A percentile compares a stretch with the other conserved stretches of the same genome.
These are phyloP conservation scores for Trichoderma breve DNA, from an alignment of 2,329 filamentous ascomycete species.

Conservation along the genomic window DNA sequence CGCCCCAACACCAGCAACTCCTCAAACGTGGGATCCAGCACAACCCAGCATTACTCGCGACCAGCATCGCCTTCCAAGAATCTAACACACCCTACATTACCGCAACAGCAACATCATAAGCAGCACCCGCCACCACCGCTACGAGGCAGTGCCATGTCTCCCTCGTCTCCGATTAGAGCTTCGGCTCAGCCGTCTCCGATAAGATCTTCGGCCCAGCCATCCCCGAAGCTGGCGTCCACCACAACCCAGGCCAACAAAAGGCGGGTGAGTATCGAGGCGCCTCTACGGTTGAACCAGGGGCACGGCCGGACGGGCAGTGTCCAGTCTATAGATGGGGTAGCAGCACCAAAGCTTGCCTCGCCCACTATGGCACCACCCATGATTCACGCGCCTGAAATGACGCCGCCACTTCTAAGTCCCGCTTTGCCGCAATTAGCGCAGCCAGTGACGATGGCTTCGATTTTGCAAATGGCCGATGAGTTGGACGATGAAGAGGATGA, in stretches of 20 bases:
- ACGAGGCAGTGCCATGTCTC: slow-evolving; percentile 24
- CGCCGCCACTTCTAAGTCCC: slow-evolving; percentile 24
- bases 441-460: slow-evolving; percentile 51
- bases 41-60: slow-evolving; percentile 35
- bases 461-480: slow-evolving; percentile 56
- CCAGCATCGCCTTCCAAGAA: slow-evolving; percentile 53
- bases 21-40: slow-evolving; percentile 25
- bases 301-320: slow-evolving; percentile 45
- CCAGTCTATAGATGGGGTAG: slow-evolving; percentile 37
- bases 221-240: slow-evolving; percentile 38
- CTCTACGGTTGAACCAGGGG: slow-evolving; percentile 35
- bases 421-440: slow-evolving; percentile 32
- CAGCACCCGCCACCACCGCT: slow-evolving; percentile 23
- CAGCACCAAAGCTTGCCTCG: slow-evolving; percentile 36
- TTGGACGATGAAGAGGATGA: slow-evolving; percentile 36
- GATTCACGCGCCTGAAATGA: slow-evolving; percentile 38
- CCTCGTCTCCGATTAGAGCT: slow-evolving; percentile 30
- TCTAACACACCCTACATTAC: slow-evolving; percentile 22
- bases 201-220: slow-evolving; percentile 36
- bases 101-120: slow-evolving; percentile 21
- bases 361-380: slow-evolving; percentile 35
- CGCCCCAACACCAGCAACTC: slow-evolving; percentile 39
- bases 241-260: slow-evolving; percentile 35
- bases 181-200: slow-evolving; percentile 22
- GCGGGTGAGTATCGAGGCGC: slow-evolving; percentile 44